A percentile compares a stretch with the other conserved stretches of the same genome.
Conservation (phyloP, 768 basidiomycete genomes). For the Hebeloma cylindrosporum region DNA sequence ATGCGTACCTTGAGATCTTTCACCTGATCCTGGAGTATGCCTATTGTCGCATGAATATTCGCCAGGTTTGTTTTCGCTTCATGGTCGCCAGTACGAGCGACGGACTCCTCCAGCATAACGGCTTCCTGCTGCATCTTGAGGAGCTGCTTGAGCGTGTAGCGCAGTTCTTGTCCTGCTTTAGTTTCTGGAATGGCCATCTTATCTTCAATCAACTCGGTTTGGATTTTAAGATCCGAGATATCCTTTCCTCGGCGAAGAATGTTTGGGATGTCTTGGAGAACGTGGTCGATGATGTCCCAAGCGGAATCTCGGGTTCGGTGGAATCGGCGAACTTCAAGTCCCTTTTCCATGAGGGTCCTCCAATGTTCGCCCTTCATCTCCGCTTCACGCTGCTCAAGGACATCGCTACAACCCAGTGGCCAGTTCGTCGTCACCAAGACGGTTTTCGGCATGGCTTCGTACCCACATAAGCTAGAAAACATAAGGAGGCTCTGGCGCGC, state of each 20-base stretch:
- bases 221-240: neutral
- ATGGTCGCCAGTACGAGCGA: neutral
- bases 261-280: neutral
- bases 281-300: neutral
- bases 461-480: constrained; percentile 2
- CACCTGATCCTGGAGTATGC: constrained; percentile 1
- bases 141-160: neutral
- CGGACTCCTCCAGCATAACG: neutral
- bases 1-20: neutral
- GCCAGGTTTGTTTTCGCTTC: neutral
- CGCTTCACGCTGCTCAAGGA: constrained; percentile 1
- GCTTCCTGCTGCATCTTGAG: neutral
- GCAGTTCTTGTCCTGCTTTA: neutral
- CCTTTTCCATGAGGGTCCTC: neutral
- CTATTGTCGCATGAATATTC: neutral
- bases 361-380: constrained; percentile 1
- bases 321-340: neutral
- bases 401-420: too few species aligned
- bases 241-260: too few species aligned
- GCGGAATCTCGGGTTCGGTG: neutral
- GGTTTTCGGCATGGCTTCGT: neutral
- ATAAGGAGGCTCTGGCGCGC: constrained; percentile 4
- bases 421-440: constrained; percentile 11
- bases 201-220: constrained; percentile 1
- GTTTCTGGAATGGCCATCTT: constrained; percentile 2